Evolutionary conservation across 1,284 basidiomycete species (phyloP), one percentile per base, ranked within the genome.

Genomic region (Lignosus rhinocerotis): DNA sequence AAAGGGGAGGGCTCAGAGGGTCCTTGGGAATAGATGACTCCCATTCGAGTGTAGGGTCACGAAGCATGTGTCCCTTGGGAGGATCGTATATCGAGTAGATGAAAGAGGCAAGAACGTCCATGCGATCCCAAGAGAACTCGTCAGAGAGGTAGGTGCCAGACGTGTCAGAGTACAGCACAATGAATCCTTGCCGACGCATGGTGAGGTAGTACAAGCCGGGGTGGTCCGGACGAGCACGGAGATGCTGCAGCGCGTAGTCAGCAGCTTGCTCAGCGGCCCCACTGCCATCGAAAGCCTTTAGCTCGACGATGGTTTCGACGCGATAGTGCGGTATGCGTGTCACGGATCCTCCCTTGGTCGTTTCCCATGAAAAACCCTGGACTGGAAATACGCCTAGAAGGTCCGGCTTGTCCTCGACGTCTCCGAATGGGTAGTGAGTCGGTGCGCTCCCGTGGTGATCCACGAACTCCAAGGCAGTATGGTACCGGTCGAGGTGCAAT

Each of bases 51-150:
- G 51, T 30, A 12, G 55, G 56, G 33, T 61, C 59, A 9, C 34
- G 36, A 3, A 58, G 46, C n/a, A 44, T 25, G 39, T 61, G 59
- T 3, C 47, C 32, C 12, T 36, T 38, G 5, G 56, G 59, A n/a
- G 59, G 59, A n/a, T 30, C 11, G 44, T 61, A 61, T 3, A 61
- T 25, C 6, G 59, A 57, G 21, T 51, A 49, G 46, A 61, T n/a
- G 25, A 42, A 58, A 2, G 44, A 32, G 12, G 45, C 32, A n/a
- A 61, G 56, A 14, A 47, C 19, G 9, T 36, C 19, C 17, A 44
- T 17, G 32, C 33, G n/a, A 41, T 34, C 34, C 59, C 46, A 46
- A 9, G 16, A 10, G 30, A 43, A 32, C 7, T 25, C 41, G 6
- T 55, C 16, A 8, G 58, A 60, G 11, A 17, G 44, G 16, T 32